These are phyloP conservation scores for Candida taoyuanica DNA, from an alignment of 805 yeast genomes.

Conservation along the genomic window DNA sequence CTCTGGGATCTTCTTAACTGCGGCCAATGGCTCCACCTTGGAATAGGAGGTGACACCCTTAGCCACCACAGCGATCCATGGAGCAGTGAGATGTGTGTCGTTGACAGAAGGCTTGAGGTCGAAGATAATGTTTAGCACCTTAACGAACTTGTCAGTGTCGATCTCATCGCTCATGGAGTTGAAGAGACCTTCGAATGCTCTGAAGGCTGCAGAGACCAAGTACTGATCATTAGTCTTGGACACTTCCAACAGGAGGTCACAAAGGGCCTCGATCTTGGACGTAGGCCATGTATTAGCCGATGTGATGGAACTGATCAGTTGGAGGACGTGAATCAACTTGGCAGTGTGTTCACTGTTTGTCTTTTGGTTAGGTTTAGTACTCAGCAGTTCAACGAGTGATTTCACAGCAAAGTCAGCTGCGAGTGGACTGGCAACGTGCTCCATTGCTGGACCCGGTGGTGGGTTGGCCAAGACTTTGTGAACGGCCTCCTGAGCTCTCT, in stretches of 20 bases:
- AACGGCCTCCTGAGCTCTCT: conserved; percentile 92
- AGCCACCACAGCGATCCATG: conserved; percentile 94
- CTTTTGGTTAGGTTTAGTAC: conserved; percentile 30
- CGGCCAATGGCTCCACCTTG: conserved; percentile 44
- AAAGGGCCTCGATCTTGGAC: conserved; percentile 59
- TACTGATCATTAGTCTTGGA: conserved; percentile 82
- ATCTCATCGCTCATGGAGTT: conserved; percentile 55
- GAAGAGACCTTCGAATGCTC: conserved; percentile 79
- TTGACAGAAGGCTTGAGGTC: conserved; percentile 76
- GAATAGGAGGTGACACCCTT: conserved; percentile 64
- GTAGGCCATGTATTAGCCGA: conserved; percentile 82
- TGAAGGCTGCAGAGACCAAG: conserved; percentile 75
- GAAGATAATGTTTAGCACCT: conserved; percentile 65
- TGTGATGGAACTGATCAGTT: conserved; percentile 67
- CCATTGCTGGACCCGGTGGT: conserved; percentile 72
- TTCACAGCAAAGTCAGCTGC: conserved; percentile 67
- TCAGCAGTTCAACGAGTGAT: conserved; percentile 44
- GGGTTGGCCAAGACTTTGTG: conserved; percentile 53
- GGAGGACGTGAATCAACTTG: conserved; percentile 68
- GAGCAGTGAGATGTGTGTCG: conserved; percentile 82
- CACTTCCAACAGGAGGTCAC: conserved; percentile 70
- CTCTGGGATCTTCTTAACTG: conserved; percentile 52
- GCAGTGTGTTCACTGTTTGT: conserved; percentile 48
- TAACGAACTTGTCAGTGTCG: conserved; percentile 59
- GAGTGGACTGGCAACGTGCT: conserved; percentile 69